Percentiles rank a stretch among this genome's conserved stretches.
Conservation (phyloP, 208 protist species). For the Trichomonas vaginalis region DNA sequence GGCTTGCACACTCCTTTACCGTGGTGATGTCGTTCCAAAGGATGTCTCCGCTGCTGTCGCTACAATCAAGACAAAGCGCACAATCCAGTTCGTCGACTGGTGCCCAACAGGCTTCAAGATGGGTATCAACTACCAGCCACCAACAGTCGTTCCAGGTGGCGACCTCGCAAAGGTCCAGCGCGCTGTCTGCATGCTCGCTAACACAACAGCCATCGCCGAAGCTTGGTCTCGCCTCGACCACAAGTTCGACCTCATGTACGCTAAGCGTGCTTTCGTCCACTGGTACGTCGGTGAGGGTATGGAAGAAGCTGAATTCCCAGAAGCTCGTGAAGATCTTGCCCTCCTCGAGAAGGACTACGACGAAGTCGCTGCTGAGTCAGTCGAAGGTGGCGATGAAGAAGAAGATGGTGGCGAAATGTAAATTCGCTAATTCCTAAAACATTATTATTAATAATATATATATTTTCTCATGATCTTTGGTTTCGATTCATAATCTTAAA, state of each 20-base stretch:
- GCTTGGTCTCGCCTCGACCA: too few relatives aligned
- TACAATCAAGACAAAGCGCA: constrained; percentile 75
- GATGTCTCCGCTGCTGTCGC: constrained; percentile 73
- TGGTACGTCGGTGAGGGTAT: constrained; percentile 59
- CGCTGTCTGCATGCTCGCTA: constrained; percentile 44
- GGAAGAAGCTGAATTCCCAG: constrained; percentile 55
- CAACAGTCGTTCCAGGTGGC: constrained; percentile 47
- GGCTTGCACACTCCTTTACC: constrained; percentile 84
- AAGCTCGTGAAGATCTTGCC: constrained; percentile 51
- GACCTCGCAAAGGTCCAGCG: constrained; percentile 49
- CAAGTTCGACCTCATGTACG: too few relatives aligned
- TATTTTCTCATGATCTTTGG: too few relatives aligned
- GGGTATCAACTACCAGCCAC: constrained; percentile 44
- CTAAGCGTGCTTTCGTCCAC: constrained; percentile 55
- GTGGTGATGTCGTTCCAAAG: constrained; percentile 84
- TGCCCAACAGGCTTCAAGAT: constrained; percentile 85
- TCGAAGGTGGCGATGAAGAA: constrained; percentile 33
- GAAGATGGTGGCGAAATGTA: constrained; percentile 37
- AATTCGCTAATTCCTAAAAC: too few relatives aligned
- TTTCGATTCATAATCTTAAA: too few relatives aligned
- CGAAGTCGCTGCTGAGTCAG: constrained; percentile 44
- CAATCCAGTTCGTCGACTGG: constrained; percentile 84
- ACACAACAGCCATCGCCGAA: too few relatives aligned
- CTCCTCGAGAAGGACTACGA: constrained; percentile 51
- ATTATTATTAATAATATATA: too few relatives aligned